Percentiles rank a stretch among this genome's conserved stretches.
These are phyloP conservation scores for Fusarium redolens DNA, from an alignment of 2,329 filamentous ascomycete species.

Conservation along the genomic window DNA sequence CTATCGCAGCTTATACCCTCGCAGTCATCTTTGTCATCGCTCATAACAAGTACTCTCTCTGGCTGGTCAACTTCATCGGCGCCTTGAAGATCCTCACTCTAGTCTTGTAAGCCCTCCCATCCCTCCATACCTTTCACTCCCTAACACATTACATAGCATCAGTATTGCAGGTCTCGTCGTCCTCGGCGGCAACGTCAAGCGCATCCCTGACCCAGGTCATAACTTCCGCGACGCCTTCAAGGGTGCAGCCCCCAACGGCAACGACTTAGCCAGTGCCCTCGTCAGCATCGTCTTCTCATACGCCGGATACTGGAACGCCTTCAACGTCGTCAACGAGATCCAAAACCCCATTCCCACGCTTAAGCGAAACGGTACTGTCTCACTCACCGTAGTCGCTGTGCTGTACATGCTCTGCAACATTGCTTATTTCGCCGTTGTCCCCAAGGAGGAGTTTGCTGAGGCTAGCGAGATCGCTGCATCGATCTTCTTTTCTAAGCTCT, in stretches of 20 bases:
- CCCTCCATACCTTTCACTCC: rapidly evolving
- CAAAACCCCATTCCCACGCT: conserved; percentile 69
- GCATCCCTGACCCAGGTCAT: conserved; percentile 46
- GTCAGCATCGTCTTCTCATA: conserved; percentile 71
- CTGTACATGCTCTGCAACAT: conserved; percentile 70
- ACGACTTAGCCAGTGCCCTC: conserved; percentile 59
- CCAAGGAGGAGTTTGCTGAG: conserved; percentile 63
- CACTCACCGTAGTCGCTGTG: conserved; percentile 62
- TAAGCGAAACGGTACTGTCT: conserved; percentile 60
- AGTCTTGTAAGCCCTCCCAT: conserved; percentile 55
- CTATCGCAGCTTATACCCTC: conserved; percentile 70
- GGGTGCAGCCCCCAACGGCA: conserved; percentile 51
- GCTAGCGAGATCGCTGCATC: conserved; percentile 66
- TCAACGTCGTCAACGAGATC: conserved; percentile 72
- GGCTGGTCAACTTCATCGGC: conserved; percentile 67
- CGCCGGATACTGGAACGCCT: conserved; percentile 67
- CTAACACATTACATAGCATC: conserved; percentile 47
- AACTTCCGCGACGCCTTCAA: conserved; percentile 54
- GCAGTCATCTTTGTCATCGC: conserved; percentile 66
- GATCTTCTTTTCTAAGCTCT: conserved; percentile 69
- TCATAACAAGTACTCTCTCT: conserved; percentile 68
- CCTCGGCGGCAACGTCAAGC: conserved; percentile 54
- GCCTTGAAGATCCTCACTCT: conserved; percentile 70
- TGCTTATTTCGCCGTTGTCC: conserved; percentile 69
- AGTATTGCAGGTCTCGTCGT: conserved; percentile 71